Conservation (phyloP, 1,284 basidiomycete genomes). For the Tilletia walkeri region DNA sequence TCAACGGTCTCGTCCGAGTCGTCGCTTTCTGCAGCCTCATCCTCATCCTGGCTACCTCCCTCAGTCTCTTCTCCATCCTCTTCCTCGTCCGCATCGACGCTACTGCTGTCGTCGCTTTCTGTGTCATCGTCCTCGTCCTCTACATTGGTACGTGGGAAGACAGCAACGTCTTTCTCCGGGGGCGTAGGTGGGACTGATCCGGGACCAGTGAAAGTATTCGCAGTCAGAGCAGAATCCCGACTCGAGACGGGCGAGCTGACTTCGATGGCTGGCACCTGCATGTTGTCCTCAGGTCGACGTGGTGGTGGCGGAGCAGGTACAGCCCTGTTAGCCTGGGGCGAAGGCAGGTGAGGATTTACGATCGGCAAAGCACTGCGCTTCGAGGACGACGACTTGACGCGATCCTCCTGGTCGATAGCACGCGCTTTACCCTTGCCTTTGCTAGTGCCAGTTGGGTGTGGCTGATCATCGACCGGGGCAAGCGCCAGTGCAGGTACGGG, state of each 20-base stretch:
- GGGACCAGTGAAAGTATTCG: background rate
- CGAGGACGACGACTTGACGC: background rate
- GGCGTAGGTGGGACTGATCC: conserved; percentile 3
- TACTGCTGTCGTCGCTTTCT: background rate
- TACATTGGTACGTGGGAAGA: background rate
- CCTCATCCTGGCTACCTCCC: background rate
- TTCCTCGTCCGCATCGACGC: background rate
- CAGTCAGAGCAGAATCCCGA: background rate
- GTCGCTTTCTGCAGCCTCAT: conserved; percentile 6
- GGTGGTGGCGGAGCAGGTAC: conserved; percentile 11
- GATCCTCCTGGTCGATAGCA: background rate
- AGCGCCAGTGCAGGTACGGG: background rate
- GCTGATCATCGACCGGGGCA: too few relatives aligned
- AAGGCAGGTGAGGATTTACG: conserved; percentile 5
- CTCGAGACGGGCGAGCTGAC: background rate
- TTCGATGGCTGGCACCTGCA: background rate
- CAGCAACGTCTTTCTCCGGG: background rate
- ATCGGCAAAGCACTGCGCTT: conserved; percentile 1
- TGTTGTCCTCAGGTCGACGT: background rate
- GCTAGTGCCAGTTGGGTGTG: background rate
- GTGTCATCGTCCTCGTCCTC: background rate
- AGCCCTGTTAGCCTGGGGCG: conserved; percentile 1
- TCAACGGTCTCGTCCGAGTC: background rate
- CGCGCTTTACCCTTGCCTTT: conserved; percentile 11
- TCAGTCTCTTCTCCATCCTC: background rate